Conservation (phyloP, 2,329 filamentous ascomycete species). For the Immersiporthe knoxdaviesiana region DNA sequence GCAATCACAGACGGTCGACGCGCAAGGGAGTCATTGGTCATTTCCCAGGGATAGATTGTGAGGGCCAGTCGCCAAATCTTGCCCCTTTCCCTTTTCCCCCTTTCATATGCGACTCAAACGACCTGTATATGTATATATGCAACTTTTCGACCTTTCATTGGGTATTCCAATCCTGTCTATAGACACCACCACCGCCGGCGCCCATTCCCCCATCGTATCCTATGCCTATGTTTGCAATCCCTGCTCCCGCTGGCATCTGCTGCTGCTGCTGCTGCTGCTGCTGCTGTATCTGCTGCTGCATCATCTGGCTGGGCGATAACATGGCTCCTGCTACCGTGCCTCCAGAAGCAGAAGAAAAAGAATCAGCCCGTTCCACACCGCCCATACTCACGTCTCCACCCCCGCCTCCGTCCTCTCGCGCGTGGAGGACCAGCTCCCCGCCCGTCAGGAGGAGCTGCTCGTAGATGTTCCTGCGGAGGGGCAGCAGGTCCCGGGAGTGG, state of each 20-base stretch:
- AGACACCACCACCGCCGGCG: not conserved
- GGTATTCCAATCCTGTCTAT: conserved; percentile 15
- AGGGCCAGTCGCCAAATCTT: not conserved
- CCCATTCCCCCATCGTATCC: not conserved
- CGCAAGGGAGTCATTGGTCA: not conserved
- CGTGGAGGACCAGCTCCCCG: conserved; percentile 45
- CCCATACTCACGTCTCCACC: not conserved
- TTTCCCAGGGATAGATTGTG: not conserved
- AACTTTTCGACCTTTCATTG: not conserved
- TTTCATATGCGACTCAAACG: not conserved
- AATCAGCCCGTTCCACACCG: not conserved
- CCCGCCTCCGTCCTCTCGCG: conserved; percentile 30
- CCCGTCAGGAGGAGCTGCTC: conserved; percentile 55
- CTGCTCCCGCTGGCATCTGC: conserved; percentile 4
- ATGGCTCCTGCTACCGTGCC: not conserved
- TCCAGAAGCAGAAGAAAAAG: not conserved
- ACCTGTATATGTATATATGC: not conserved
- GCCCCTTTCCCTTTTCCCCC: too few relatives aligned
- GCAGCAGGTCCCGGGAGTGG: conserved; percentile 45
- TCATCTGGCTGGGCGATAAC: conserved; percentile 17
- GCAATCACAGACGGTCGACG: not conserved
- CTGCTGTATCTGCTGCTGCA: conserved; percentile 11
- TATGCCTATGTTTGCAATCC: not conserved
- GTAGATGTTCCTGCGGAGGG: conserved; percentile 46
- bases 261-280: conserved; percentile 7